Conservation (phyloP, 73 alveolate species). For the Tetrahymena borealis region DNA sequence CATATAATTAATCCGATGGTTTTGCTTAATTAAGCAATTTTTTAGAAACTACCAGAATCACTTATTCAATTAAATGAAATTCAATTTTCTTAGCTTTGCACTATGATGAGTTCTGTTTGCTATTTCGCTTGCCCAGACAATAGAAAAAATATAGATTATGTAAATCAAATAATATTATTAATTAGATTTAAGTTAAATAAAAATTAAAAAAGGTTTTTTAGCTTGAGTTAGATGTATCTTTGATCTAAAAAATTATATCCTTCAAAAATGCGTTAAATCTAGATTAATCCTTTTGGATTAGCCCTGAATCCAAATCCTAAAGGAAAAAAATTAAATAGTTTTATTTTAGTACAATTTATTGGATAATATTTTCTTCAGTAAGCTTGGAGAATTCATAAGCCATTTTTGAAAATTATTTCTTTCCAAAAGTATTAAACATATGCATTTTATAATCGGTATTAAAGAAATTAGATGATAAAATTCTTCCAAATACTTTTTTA, state of each 20-base stretch:
- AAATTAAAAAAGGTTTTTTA: background rate
- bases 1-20: background rate
- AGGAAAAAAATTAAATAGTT: background rate
- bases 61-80: background rate
- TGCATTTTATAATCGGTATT: background rate
- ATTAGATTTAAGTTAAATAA: background rate
- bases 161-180: background rate
- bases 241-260: background rate
- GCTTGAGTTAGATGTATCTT: background rate
- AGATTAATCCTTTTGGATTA: background rate
- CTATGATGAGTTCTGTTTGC: background rate
- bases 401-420: background rate
- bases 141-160: background rate
- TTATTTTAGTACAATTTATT: background rate
- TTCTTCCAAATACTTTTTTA: background rate
- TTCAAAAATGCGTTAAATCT: background rate
- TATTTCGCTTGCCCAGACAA: background rate
- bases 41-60: background rate
- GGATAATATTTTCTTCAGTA: background rate
- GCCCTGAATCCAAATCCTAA: background rate
- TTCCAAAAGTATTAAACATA: background rate
- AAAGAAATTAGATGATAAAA: background rate
- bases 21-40: background rate
- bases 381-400: background rate
- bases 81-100: background rate